phyloP scores from a whole-genome alignment of 2,329 filamentous ascomycete species.

The Colletotrichum chlorophyti region DNA sequence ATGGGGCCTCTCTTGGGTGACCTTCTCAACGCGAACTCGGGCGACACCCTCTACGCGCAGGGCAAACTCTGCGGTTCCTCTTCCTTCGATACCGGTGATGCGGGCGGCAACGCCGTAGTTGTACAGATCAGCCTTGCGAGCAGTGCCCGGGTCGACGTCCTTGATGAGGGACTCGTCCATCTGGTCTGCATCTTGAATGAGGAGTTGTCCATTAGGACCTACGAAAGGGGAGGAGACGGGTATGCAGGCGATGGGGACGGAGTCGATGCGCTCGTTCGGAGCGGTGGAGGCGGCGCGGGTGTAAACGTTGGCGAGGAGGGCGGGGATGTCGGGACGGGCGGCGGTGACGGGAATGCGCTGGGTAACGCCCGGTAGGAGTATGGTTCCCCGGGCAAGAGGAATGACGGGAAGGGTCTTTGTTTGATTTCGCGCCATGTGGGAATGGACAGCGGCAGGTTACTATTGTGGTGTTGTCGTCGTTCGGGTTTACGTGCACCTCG shows the following conservation, averaged over 20 bases:
- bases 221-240: constrained; percentile 81
- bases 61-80: constrained; percentile 77
- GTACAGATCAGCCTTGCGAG: constrained; percentile 77
- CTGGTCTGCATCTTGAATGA: constrained; percentile 70
- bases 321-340: constrained; percentile 84
- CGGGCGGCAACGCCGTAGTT: constrained; percentile 82
- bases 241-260: constrained; percentile 84
- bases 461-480: constrained; percentile 2
- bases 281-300: constrained; percentile 75
- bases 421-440: constrained; percentile 36
- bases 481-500: constrained; percentile 8
- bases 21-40: constrained; percentile 76
- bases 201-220: constrained; percentile 74
- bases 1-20: constrained; percentile 81
- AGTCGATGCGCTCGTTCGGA: constrained; percentile 66
- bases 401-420: constrained; percentile 73
- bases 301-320: constrained; percentile 85
- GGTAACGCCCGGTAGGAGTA: constrained; percentile 85
- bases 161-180: constrained; percentile 50
- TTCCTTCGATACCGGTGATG: constrained; percentile 79
- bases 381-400: constrained; percentile 78
- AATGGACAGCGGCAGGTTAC: neutral
- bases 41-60: constrained; percentile 86
- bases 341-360: constrained; percentile 83
- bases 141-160: constrained; percentile 63